Evolutionary conservation across 495 filamentous ascomycete genomes (phyloP).

Genomic region (Aspergillus affinis): DNA sequence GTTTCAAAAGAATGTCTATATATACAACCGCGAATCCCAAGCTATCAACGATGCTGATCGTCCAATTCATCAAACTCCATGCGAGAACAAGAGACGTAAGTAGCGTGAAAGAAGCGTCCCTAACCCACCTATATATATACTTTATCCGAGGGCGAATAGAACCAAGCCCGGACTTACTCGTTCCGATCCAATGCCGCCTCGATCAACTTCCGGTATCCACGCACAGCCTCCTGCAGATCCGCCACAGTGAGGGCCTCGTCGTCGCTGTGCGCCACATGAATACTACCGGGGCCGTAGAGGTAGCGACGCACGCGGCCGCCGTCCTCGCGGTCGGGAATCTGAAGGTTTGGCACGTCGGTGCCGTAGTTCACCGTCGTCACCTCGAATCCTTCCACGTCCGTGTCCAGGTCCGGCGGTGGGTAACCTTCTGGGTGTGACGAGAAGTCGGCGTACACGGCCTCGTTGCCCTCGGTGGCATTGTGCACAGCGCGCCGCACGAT

Average conservation of each 20-base stretch:
- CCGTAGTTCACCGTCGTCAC: conserved; percentile 84
- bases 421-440: conserved; percentile 52
- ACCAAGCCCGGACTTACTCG: background rate
- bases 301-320: conserved; percentile 66
- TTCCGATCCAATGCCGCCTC: conserved; percentile 54
- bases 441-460: conserved; percentile 62
- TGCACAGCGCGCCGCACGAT: conserved; percentile 56
- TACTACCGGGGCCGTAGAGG: conserved; percentile 85
- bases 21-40: no score
- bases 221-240: conserved; percentile 67
- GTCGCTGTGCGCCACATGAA: conserved; percentile 84
- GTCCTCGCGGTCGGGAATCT: conserved; percentile 28
- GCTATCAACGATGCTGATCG: no score
- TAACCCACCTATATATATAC: background rate
- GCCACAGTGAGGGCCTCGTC: conserved; percentile 73
- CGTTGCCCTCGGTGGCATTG: conserved; percentile 56
- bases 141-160: background rate
- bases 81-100: no score
- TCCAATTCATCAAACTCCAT: background rate
- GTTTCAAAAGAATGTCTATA: no score
- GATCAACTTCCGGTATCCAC: conserved; percentile 70
- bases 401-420: conserved; percentile 71
- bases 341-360: conserved; percentile 82
- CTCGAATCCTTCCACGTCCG: conserved; percentile 81
- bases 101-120: no score